Evolutionary conservation across 2,329 filamentous ascomycete species (phyloP), one percentile per base, ranked within the genome.

Genomic region (Scedosporium boydii): DNA sequence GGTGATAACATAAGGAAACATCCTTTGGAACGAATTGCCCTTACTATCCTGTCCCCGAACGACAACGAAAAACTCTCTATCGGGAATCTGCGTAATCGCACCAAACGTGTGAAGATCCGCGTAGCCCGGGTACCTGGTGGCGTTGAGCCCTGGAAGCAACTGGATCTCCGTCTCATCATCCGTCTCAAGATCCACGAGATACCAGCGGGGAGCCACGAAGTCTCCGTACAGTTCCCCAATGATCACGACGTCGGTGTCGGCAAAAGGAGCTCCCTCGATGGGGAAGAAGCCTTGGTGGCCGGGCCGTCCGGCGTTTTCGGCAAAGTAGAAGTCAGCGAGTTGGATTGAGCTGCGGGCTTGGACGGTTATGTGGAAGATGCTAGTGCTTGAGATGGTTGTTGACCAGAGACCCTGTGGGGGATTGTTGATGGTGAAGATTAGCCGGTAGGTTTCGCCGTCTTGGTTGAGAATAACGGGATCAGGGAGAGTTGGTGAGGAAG

Each of bases 271-370:
- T 10, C 44, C 38, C 12, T 63, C 62, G 27, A 66, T 55, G 21
- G 51, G 59, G 56, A 66, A 66, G 61, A 64, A 66, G 3, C 65
- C 65, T 12, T 64, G 61, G 21, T 66, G 64, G 6, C 61, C 64
- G 12, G 38, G 18, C 12, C 63, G 42, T n/a, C 65, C 65, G 12
- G 58, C 60, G 7, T 55, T 62, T 27, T 65, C 59, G 48, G 64
- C 64, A 60, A 66, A 60, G 3, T 58, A 58, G 63, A 65, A 63
- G 23, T 56, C 61, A 2, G 60, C 61, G 16, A 66, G 62, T 16
- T 63, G 51, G 16, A 66, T 26, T 2, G 61, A 46, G 1, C 64
- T 62, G 23, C 63, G 56, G 16, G 61, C 63, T 46, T 63, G 61
- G 26, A 60, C 62, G 42, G 59, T 61, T 14, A 65, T 16, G 18